Percentiles rank a stretch among this genome's conserved stretches.
Evolutionary conservation across 2,329 filamentous ascomycete species (phyloP).

Genomic region (Tricladium varicosporioides): DNA sequence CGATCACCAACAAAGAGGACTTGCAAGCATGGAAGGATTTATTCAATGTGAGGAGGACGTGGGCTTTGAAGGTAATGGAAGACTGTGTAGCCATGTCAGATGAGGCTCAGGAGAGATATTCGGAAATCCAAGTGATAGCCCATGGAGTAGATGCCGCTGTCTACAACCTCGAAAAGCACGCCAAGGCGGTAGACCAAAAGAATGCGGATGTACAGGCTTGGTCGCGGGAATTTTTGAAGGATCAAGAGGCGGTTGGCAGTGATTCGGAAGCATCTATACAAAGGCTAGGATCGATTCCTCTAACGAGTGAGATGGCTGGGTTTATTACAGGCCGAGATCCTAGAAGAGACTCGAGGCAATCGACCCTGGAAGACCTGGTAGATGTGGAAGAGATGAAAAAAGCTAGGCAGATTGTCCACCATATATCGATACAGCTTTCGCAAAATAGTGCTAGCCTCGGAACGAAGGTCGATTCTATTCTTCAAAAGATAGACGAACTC

Average conservation of each 20-base stretch:
- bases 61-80: slow-evolving; percentile 70
- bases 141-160: slow-evolving; percentile 81
- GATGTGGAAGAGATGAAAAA: slow-evolving; percentile 70
- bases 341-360: slow-evolving; percentile 44
- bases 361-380: slow-evolving; percentile 72
- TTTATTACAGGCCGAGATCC: slow-evolving; percentile 58
- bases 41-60: slow-evolving; percentile 76
- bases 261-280: slow-evolving; percentile 69
- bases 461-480: slow-evolving; percentile 57
- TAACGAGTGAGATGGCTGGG: slow-evolving; percentile 63
- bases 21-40: slow-evolving; percentile 85
- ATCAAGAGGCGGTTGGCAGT: slow-evolving; percentile 62
- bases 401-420: slow-evolving; percentile 64
- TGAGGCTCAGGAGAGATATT: slow-evolving; percentile 62
- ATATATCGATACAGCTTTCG: slow-evolving; percentile 58
- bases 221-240: slow-evolving; percentile 64
- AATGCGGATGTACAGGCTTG: slow-evolving; percentile 69
- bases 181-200: slow-evolving; percentile 69
- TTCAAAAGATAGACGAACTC: slow-evolving; percentile 58
- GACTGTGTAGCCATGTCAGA: slow-evolving; percentile 66
- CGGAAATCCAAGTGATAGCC: slow-evolving; percentile 73
- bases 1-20: slow-evolving; percentile 74
- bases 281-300: slow-evolving; percentile 61
- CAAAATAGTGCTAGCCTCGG: slow-evolving; percentile 60
- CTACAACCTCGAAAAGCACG: slow-evolving; percentile 75